phyloP scores from a whole-genome alignment of 352 stramenopile species.

The Globisporangium camurandrum region DNA sequence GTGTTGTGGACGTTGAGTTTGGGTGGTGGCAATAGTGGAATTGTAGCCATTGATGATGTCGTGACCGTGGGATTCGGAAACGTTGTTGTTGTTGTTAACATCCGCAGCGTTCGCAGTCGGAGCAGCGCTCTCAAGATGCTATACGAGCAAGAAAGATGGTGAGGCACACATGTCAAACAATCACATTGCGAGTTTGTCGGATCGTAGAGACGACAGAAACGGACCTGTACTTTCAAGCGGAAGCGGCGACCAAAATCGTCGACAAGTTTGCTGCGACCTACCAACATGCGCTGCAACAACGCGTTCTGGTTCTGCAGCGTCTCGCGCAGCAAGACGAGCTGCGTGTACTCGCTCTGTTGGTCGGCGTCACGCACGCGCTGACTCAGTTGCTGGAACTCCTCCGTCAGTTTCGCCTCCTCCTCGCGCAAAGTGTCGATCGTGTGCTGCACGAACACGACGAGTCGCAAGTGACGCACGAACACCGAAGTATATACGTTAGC shows the following conservation, averaged over 20 bases:
- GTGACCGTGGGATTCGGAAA: no score
- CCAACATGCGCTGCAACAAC: conserved; percentile 1
- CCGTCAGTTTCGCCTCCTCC: neutral
- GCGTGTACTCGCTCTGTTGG: conserved; percentile 2
- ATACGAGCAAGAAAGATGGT: neutral
- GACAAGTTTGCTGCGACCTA: neutral
- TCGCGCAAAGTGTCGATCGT: neutral
- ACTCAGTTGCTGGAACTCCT: neutral
- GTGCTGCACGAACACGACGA: neutral
- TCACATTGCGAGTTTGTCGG: no score
- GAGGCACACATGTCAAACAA: no score
- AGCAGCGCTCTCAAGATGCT: neutral
- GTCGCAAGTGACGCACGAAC: neutral
- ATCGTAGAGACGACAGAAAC: no score
- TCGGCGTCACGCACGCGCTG: neutral
- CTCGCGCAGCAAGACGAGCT: conserved; percentile 1
- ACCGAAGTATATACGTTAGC: no score
- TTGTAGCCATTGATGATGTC: no score
- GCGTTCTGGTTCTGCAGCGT: conserved; percentile 1
- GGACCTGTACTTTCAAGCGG: neutral
- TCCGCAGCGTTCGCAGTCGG: neutral
- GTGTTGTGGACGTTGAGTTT: neutral
- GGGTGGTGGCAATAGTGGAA: neutral
- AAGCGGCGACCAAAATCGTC: neutral
- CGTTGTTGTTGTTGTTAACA: neutral